Base-by-base conservation (phyloP, 2,329 filamentous ascomycete genomes). In the Myriosclerotinia duriaeana region DNA sequence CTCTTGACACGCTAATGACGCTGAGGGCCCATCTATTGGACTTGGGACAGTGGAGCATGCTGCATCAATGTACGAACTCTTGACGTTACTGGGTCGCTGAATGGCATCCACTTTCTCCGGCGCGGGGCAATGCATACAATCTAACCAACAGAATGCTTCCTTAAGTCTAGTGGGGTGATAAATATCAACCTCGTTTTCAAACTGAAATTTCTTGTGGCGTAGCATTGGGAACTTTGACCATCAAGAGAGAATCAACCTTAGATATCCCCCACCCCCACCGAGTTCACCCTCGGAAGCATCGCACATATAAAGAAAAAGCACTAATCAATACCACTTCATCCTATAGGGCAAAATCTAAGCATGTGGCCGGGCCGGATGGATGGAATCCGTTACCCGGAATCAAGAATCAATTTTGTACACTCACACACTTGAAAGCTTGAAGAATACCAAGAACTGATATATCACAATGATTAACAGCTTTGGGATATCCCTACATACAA, bases 401-500 rank as follows among this genome's bases (percentile, higher is more conserved):
- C 34, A 61, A 38, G 58, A 26, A 7, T 17, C 8, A 15, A 60
- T 60, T 17, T 22, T 22, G 20, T 26, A 17, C n/a, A 50, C 20
- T 48, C 30, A n/a, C 30, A 38, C 12, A 38, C 36, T 60, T 38
- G 12, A 50, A 22, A 22, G 14, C 34, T 50, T 22, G 34, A 17
- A 50, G 22, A 52, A 61, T 36, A 61, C 34, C 30, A 61, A 61
- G 30, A 38, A 50, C n/a, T 50, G 44, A 61, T 36, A 2, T n/a
- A 50, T 61, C 44, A 50, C 15, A 50, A 40, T 20, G n/a, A 52
- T 61, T 26, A 50, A 26, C 34, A 61, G 15, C 44, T 61, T 50
- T 61, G 34, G 44, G 14, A 61, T 40, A 61, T 17, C 30, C 58
- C n/a, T 61, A 61, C 58, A 61, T 61, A 61, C 58, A 61, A 61